phyloP scores from a whole-genome alignment of 139 green algal genomes.

The Zygnema cylindricum region DNA sequence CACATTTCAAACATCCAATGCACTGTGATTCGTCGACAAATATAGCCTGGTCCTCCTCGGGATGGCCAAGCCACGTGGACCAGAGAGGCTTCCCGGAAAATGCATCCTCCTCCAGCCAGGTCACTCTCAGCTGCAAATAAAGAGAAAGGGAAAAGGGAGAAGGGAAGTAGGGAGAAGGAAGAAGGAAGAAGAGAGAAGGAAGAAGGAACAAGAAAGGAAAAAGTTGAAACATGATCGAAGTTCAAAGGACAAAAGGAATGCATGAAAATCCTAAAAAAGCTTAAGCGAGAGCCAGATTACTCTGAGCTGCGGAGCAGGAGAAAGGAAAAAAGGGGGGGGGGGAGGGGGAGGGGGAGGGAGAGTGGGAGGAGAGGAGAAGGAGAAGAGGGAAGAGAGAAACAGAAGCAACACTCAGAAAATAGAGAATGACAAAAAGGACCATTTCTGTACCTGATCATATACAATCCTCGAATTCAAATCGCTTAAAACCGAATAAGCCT shows the following conservation, averaged over 20 bases:
- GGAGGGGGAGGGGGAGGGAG: neutral
- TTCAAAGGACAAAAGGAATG: no score
- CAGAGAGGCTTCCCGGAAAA: constrained; percentile 32
- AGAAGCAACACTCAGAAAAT: no score
- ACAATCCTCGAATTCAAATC: constrained; percentile 1
- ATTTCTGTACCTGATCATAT: constrained; percentile 43
- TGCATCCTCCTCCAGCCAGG: constrained; percentile 40
- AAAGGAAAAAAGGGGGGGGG: neutral
- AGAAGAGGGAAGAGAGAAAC: no score
- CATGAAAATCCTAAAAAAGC: no score
- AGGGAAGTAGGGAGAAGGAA: neutral
- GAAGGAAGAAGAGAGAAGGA: neutral
- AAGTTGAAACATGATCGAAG: no score
- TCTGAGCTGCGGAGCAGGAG: neutral
- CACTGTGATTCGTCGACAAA: constrained; percentile 60
- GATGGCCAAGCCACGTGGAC: constrained; percentile 32
- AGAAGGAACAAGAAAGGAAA: neutral
- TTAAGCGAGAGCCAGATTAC: no score
- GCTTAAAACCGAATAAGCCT: constrained; percentile 51
- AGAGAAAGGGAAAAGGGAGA: neutral
- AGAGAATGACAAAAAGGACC: neutral
- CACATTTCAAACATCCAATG: constrained; percentile 60
- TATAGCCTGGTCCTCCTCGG: constrained; percentile 26
- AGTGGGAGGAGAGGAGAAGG: neutral
- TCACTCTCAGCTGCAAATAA: constrained; percentile 34